Percentiles rank a stretch among this genome's conserved stretches.
phyloP scores from a whole-genome alignment of 495 filamentous ascomycete genomes.

The Neurospora hispaniola region DNA sequence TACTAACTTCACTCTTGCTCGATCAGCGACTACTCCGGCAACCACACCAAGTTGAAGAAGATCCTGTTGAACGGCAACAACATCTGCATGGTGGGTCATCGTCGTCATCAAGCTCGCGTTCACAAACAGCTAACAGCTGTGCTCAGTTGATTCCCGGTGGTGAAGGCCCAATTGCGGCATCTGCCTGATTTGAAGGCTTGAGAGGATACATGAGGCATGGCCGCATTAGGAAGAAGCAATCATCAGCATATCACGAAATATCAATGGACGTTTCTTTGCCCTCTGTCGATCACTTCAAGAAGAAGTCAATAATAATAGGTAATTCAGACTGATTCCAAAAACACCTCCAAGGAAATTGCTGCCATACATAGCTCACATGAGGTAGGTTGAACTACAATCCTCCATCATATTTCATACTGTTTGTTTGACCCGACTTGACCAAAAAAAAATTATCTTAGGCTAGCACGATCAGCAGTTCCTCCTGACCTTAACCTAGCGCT shows the following conservation, averaged over 20 bases:
- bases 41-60: conserved; percentile 79
- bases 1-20: conserved; percentile 4
- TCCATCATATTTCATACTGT: not conserved
- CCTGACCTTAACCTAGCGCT: not conserved
- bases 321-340: not conserved
- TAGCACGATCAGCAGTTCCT: not conserved
- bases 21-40: conserved; percentile 74
- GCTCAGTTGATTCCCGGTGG: conserved; percentile 76
- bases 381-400: not conserved
- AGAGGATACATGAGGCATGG: not conserved
- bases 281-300: not conserved
- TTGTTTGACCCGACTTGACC: not conserved
- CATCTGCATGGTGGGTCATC: conserved; percentile 79
- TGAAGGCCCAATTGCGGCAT: conserved; percentile 52
- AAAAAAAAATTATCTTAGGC: not conserved
- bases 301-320: not conserved
- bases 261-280: not conserved
- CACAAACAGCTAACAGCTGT: not conserved
- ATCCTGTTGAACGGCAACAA: conserved; percentile 98
- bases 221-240: not conserved
- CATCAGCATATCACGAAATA: conserved; percentile 1
- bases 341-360: not conserved
- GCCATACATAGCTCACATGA: not conserved
- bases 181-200: not conserved
- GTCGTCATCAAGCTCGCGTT: not conserved